These are phyloP conservation scores for Anacardium occidentale DNA, from an alignment of 345 rosid genomes.

Conservation along the genomic window DNA sequence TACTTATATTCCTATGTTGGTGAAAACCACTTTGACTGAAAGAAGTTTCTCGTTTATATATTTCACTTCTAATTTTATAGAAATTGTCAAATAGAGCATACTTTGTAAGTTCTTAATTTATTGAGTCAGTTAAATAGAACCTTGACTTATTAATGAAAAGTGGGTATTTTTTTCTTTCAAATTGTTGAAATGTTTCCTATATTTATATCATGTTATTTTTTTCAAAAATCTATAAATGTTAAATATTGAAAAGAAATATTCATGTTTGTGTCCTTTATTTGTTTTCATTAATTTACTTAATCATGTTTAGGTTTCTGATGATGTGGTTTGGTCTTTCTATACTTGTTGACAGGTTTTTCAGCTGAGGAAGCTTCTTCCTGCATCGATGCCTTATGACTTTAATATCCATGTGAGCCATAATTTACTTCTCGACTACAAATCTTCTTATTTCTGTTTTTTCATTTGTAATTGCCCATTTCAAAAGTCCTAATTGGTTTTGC, in stretches of 20 bases:
- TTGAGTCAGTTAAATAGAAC: neutral
- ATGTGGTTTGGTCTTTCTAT: conserved; percentile 4
- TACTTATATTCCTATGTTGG: neutral
- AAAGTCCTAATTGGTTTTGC: neutral
- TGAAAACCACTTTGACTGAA: neutral
- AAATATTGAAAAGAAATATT: neutral
- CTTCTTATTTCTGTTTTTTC: neutral
- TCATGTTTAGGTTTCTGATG: neutral
- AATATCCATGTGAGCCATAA: conserved; percentile 74
- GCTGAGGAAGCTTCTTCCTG: conserved; percentile 87
- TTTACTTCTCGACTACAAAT: conserved; percentile 9
- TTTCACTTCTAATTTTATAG: neutral
- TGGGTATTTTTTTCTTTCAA: neutral
- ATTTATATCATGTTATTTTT: neutral
- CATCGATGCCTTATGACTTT: conserved; percentile 67
- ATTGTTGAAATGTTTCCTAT: conserved; percentile 1
- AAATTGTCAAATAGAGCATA: neutral
- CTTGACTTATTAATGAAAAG: neutral
- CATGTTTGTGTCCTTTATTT: conserved; percentile 15
- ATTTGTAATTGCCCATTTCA: neutral
- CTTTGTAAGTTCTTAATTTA: neutral
- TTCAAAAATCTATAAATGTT: neutral
- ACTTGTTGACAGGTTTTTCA: conserved; percentile 60
- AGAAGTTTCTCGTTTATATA: neutral
- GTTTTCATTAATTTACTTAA: neutral